These are phyloP conservation scores for Xylona heveae DNA, from an alignment of 495 filamentous ascomycete genomes.

Conservation along the genomic window DNA sequence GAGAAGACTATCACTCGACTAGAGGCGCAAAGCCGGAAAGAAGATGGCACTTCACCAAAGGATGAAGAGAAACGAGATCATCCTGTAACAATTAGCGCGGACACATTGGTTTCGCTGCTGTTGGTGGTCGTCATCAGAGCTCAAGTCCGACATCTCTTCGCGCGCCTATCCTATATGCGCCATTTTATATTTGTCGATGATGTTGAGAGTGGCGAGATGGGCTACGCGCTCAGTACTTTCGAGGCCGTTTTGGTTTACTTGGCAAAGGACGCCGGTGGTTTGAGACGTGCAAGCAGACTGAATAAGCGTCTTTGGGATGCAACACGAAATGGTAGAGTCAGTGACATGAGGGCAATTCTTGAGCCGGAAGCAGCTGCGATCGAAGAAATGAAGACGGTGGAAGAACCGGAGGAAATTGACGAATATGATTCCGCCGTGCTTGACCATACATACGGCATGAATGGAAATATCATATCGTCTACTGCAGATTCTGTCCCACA, in stretches of 20 bases:
- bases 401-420: neutral
- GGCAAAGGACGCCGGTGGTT: constrained; percentile 53
- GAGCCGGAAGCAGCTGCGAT: constrained; percentile 27
- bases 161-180: constrained; percentile 76
- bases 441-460: neutral
- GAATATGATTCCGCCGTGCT: neutral
- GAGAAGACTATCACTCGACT: constrained; percentile 57
- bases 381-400: constrained; percentile 1
- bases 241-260: constrained; percentile 92
- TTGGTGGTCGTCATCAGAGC: constrained; percentile 85
- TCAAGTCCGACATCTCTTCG: constrained; percentile 71
- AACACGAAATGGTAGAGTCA: constrained; percentile 47
- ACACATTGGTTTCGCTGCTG: constrained; percentile 82
- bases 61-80: constrained; percentile 16
- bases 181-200: constrained; percentile 95
- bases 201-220: constrained; percentile 90
- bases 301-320: constrained; percentile 86
- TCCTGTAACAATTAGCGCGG: constrained; percentile 83
- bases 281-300: constrained; percentile 63
- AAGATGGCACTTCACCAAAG: too few species aligned
- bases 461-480: neutral
- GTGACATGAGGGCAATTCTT: constrained; percentile 56
- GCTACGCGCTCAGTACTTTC: constrained; percentile 90
- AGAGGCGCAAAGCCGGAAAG: too few species aligned
- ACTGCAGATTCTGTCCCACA: constrained; percentile 1